These are phyloP conservation scores for Mychonastes homosphaera DNA, from an alignment of 139 green algal genomes.

Conservation along the genomic window DNA sequence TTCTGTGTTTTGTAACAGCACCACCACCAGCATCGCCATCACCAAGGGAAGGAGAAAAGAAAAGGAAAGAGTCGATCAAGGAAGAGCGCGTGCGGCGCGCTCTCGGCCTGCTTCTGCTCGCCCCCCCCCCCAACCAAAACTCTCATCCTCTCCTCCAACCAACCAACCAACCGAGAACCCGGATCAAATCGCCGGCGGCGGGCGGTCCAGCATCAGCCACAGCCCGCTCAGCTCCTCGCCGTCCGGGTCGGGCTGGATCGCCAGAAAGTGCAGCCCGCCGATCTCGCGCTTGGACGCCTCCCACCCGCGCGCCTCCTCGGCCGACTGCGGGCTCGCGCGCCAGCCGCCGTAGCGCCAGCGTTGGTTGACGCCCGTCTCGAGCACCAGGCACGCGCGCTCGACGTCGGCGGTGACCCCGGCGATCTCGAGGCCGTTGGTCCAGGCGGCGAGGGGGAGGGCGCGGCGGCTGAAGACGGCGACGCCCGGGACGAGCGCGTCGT, in stretches of 20 bases:
- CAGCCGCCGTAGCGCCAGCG: conserved; percentile 84
- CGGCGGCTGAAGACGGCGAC: conserved; percentile 87
- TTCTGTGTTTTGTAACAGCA: no score
- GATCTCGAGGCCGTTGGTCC: conserved; percentile 92
- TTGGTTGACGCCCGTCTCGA: conserved; percentile 91
- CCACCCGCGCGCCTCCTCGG: conserved; percentile 76
- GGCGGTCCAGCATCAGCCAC: conserved; percentile 81
- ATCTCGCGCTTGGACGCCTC: conserved; percentile 72
- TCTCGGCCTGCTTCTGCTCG: no score
- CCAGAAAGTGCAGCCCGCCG: conserved; percentile 91
- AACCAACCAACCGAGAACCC: no score
- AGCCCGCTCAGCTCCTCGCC: conserved; percentile 72
- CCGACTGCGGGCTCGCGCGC: conserved; percentile 53
- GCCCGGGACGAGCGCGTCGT: conserved; percentile 52
- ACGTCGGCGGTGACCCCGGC: conserved; percentile 59
- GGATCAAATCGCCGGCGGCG: conserved; percentile 60
- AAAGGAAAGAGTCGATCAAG: no score
- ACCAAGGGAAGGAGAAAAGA: no score
- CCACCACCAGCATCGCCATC: no score
- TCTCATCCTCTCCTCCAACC: no score
- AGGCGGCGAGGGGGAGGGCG: conserved; percentile 79
- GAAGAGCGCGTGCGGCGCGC: no score
- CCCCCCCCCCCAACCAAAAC: no score
- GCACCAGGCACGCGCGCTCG: conserved; percentile 71
- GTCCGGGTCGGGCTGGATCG: conserved; percentile 83